Evolutionary conservation across 345 rosid genomes (phyloP), one percentile per base, ranked within the genome.

Genomic region (Salix brachista): DNA sequence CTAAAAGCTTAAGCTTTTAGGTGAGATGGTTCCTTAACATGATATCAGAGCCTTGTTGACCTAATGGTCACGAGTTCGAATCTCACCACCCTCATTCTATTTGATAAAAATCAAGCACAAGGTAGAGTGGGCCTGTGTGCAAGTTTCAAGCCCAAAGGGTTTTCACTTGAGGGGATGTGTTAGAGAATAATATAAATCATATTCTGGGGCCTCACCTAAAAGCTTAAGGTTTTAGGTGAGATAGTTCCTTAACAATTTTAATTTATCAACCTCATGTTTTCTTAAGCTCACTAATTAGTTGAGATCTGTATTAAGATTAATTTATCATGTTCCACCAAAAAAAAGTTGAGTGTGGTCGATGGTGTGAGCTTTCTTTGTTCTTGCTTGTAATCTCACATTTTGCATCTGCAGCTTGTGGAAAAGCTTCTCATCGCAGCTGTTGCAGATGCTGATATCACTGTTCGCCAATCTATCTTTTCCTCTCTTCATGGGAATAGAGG

Each of bases 371-470:
- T 74, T 58, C 3, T 77, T 71, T 54, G 54, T 80, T 76, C 76
- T 77, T 75, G 50, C 72, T 72, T 79, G 54, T 76, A 66, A 80
- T 67, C 65, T 84, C 75, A 75, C 79, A 28, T 77, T 72, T 79
- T 80, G 67, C 42, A 80, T 84, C 75, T 85, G 85, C 95, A 94
- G 99, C 94, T 96, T 74, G 96, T 96, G 85, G 98, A 96, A 80
- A 96, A 94, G 90, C 97, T 96, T 87, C 97, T 96, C 78, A 91
- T 92, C 76, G 89, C 94, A 48, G 97, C 98, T 61, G 94, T 96
- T 80, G 97, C 94, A 18, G 99, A 96, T 87, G 97, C 98, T 80
- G 98, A 96, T 82, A 97, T 96, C 58, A 85, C 88, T 60, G 99
- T 96, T 80, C 95, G 99, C 67, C 89, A 86, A 84, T 92, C 99